These are phyloP conservation scores for Physcia stellaris DNA, from an alignment of 495 filamentous ascomycete species.

Conservation along the genomic window DNA sequence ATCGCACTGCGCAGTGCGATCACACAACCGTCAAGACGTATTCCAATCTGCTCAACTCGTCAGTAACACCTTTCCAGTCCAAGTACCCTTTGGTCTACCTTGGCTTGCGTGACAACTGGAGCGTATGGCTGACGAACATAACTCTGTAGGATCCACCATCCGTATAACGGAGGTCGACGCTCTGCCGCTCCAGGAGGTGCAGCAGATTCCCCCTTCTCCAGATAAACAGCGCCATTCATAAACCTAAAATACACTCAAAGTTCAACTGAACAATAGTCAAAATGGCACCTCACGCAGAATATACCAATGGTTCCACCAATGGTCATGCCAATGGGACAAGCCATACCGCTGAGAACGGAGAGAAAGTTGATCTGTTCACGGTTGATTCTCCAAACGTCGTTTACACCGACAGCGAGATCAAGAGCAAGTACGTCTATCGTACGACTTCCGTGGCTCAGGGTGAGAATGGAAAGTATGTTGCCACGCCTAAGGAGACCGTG, in stretches of 20 bases:
- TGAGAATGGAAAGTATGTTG: slow-evolving; percentile 66
- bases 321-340: slow-evolving; percentile 62
- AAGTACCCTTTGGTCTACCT: too few species aligned
- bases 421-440: slow-evolving; percentile 90
- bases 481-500: slow-evolving; percentile 71
- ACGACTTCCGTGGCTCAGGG: slow-evolving; percentile 67
- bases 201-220: slow-evolving; percentile 55
- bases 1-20: background rate
- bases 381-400: slow-evolving; percentile 87
- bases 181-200: slow-evolving; percentile 76
- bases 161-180: slow-evolving; percentile 94
- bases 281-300: slow-evolving; percentile 94
- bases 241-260: too few species aligned
- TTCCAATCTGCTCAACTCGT: slow-evolving; percentile 85
- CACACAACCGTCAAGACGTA: slow-evolving; percentile 60
- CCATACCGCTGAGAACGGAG: slow-evolving; percentile 22
- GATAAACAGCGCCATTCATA: too few species aligned
- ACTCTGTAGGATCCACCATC: slow-evolving; percentile 78
- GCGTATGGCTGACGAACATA: too few species aligned
- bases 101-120: too few species aligned
- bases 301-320: slow-evolving; percentile 35
- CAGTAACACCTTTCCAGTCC: too few species aligned
- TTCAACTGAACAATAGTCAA: slow-evolving; percentile 16
- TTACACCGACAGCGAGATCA: slow-evolving; percentile 81
- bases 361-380: slow-evolving; percentile 51